Evolutionary conservation across 305 asterid genomes (phyloP), one percentile per base, ranked within the genome.

Genomic region (Fraxinus floribunda): DNA sequence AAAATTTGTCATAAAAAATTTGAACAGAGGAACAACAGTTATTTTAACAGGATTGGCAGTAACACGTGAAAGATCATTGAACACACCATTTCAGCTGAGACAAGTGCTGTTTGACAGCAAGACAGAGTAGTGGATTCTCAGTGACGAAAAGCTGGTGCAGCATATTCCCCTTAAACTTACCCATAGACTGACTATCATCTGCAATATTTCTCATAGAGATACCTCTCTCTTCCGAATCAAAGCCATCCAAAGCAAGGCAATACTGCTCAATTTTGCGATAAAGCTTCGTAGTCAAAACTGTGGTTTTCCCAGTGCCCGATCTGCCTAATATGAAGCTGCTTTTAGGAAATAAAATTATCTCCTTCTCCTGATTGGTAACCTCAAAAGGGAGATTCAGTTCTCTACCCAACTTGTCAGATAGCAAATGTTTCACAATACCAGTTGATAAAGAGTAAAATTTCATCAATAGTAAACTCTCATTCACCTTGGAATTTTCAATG

Each of bases 221-320:
- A 57, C 60, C 77, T 36, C 36, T 60, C 30, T 82, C 81, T 44
- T 30, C 82, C 30, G 64, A 52, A 7, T 44, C 57, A 82, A 84
- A 73, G 30, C 88, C 91, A 15, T 76, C 87, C 24, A 85, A 66
- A 80, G 92, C 90, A 49, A 89, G 44, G 81, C 76, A 84, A 36
- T 85, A 89, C 18, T 81, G 90, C 62, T 92, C 93, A 52, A 91
- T 88, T 79, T 84, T 91, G 26, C 82, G 89, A 78, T 80, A 88
- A 79, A 94, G 77, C 83, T 92, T 94, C 94, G 87, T 89, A 29
- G 95, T 90, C 85, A 94, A 85, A 9, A 94, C 89, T 26, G 95
- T 92, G 0, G 97, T 92, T 86, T 92, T 93, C 9, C 95, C 94
- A 0, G 95, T 92, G 68, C 97, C 97, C 8, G 97, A 93, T 78